Conservation (phyloP, 116 monocot species). For the Iris pallida region DNA sequence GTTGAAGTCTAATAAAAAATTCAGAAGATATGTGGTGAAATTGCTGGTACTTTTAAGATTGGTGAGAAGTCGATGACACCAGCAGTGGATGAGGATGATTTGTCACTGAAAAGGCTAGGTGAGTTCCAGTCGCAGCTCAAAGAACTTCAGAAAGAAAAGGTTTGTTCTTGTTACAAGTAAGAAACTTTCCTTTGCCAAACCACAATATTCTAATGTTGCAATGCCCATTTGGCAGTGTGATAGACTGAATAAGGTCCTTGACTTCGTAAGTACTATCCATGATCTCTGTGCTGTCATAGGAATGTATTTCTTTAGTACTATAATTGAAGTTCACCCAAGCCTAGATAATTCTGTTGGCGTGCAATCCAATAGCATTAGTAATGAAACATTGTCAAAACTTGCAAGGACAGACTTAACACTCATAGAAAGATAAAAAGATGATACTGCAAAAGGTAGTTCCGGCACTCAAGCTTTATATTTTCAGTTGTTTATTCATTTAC, state of each 20-base stretch:
- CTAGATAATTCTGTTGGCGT: conserved; percentile 46
- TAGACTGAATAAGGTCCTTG: conserved; percentile 49
- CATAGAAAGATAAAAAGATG: conserved; percentile 44
- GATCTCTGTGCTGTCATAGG: conserved; percentile 57
- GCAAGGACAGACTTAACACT: conserved; percentile 28
- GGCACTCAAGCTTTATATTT: neutral
- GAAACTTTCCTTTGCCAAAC: neutral
- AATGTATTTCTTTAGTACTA: conserved; percentile 47
- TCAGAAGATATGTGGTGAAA: conserved; percentile 42
- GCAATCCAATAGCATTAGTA: conserved; percentile 48
- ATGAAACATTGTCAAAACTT: conserved; percentile 52
- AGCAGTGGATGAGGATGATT: conserved; percentile 44
- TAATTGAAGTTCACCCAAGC: conserved; percentile 56
- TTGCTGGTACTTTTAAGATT: conserved; percentile 32
- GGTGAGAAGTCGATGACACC: conserved; percentile 28
- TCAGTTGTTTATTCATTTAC: too few species aligned
- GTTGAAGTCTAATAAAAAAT: conserved; percentile 41
- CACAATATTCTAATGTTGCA: neutral
- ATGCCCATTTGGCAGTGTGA: conserved; percentile 37
- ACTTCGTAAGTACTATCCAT: conserved; percentile 50
- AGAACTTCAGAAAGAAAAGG: conserved; percentile 60
- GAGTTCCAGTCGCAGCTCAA: conserved; percentile 21
- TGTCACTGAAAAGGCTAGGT: conserved; percentile 44
- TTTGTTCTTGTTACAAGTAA: neutral
- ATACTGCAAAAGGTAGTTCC: conserved; percentile 44